Base-by-base conservation (phyloP, 1,284 basidiomycete species). In the Apiotrichum porosum region DNA sequence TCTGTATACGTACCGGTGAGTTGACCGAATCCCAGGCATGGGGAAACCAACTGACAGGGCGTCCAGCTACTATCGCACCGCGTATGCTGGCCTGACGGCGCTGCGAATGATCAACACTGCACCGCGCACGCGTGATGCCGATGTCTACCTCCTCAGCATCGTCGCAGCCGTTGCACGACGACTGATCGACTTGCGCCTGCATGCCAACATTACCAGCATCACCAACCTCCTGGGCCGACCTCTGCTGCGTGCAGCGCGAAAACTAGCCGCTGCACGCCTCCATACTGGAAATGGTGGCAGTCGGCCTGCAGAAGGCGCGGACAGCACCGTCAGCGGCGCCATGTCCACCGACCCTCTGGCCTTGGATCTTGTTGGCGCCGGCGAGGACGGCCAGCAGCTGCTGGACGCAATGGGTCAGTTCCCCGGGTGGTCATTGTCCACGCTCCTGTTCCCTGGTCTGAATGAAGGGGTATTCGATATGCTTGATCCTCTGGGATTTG, bases 51-150 rank as follows among this genome's bases (percentile, higher is more conserved):
- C 32, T 41, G 24, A 36, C 24, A 13, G 6, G n/a, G n/a, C n/a
- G n/a, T n/a, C n/a, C 34, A 57, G 55, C 22, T 44, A 50, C 21
- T 58, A 55, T n/a, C 40, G 54, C 18, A 37, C 53, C 24, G 50
- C 50, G 4, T 55, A 58, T 37, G 49, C 51, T 2, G 51, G 45
- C 0, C 40, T 58, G 6, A 53, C 44, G 34, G 44, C 48, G 3
- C 46, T 58, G 15, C 48, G 52, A 6, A 53, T 58, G 22, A 53
- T 58, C 48, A 46, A 39, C 39, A 19, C 48, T 3, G 32, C 49
- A 3, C 41, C 47, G n/a, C 32, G 46, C 17, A 21, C 45, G 10
- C 47, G 52, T 1, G 45, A 50, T 35, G 18, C 39, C 23, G 56
- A 58, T 23, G 40, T 52, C n/a, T 58, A 53, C 35, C 48, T 51